Conservation (phyloP, 2,329 filamentous ascomycete genomes). For the Xylaria sp. region DNA sequence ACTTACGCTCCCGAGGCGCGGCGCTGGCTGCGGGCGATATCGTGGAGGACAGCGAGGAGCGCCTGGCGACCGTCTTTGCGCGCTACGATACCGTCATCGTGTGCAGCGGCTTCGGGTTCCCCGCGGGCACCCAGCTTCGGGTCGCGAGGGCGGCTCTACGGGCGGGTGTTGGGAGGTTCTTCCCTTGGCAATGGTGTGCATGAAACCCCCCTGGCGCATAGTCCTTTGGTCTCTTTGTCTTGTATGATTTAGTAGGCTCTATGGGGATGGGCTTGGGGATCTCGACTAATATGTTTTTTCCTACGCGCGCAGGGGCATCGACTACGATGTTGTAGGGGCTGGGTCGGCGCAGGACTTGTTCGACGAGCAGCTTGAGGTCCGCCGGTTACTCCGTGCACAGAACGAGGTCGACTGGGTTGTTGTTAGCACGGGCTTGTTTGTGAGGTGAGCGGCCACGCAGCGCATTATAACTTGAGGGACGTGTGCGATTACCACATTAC, state of each 20-base stretch:
- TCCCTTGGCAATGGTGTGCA: constrained; percentile 82
- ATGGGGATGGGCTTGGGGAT: no score
- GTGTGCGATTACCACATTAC: not conserved
- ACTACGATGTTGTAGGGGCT: constrained; percentile 69
- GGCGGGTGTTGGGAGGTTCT: constrained; percentile 48
- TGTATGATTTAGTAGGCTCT: no score
- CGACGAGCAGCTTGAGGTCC: constrained; percentile 68
- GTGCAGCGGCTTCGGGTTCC: constrained; percentile 65
- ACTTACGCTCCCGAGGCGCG: constrained; percentile 47
- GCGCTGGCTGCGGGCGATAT: constrained; percentile 52
- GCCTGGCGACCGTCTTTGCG: constrained; percentile 51
- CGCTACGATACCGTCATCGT: constrained; percentile 61
- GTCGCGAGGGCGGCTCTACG: constrained; percentile 61
- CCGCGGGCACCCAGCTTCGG: constrained; percentile 61
- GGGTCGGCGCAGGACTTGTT: constrained; percentile 68
- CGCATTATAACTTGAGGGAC: not conserved
- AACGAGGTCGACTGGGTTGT: constrained; percentile 62
- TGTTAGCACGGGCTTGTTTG: constrained; percentile 71
- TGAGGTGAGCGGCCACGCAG: constrained; percentile 14
- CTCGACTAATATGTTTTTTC: no score
- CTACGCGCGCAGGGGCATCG: no score
- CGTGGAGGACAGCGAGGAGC: constrained; percentile 38
- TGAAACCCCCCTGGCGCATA: no score
- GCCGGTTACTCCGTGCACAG: constrained; percentile 57
- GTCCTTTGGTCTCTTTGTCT: no score